Evolutionary conservation across 805 yeast genomes (phyloP), one percentile per base, ranked within the genome.

Genomic region (Cyberlindnera mycetangii): DNA sequence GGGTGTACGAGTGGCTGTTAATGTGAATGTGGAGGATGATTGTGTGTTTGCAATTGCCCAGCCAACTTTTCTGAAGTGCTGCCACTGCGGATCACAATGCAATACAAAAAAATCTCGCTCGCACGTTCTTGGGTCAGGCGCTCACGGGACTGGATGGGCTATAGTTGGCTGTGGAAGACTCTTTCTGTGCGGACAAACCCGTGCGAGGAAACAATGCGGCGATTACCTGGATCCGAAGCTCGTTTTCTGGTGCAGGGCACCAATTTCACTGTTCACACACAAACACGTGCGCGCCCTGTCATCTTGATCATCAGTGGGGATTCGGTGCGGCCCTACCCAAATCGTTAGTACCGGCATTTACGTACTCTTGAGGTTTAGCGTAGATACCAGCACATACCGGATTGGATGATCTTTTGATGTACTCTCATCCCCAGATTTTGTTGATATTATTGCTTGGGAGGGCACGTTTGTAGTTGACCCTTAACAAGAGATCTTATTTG

Each of bases 281-380:
- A 12, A 34, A 24, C 38, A 35, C 38, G 38, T 35, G 38, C 30
- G 28, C 38, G 21, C 24, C 27, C 12, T 18, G 27, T 7, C 27
- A 33, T 7, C 16, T 14, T 15, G 38, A 35, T 24, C 22, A 32
- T 20, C 35, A 22, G 35, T n/a, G 4, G 12, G 14, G 10, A 32
- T 22, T 12, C 22, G 35, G 35, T 16, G 35, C 17, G 19, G 7
- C 14, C 30, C 27, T 17, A 22, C 22, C 27, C 22, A 17, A 5
- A 12, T 11, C 18, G 20, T 17, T 16, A 8, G 32, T 25, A 24
- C 32, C 18, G 21, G 19, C 7, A 37, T 4, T 16, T 37, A 27
- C 39, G 39, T 30, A 27, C 24, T 7, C 16, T 24, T 7, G 11
- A n/a, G n/a, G 14, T 10, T 9, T 31, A 10, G 21, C 39, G 42